Evolutionary conservation across 2,329 filamentous ascomycete genomes (phyloP).

Genomic region (Fusarium nanum): DNA sequence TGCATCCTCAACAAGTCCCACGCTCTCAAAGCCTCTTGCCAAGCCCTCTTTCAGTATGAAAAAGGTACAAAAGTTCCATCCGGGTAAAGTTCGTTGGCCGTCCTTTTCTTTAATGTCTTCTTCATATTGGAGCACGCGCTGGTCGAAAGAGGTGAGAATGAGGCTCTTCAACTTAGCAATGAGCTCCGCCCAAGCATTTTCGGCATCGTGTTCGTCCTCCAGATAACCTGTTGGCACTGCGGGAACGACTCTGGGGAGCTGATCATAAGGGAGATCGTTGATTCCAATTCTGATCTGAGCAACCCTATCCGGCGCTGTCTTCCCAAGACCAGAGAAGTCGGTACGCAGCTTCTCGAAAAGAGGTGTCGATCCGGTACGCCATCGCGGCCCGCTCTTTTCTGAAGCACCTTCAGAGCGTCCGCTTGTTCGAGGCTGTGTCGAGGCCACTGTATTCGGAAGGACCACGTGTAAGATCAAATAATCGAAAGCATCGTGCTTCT

Average conservation of each 20-base stretch:
- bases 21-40: conserved; percentile 93
- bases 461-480: conserved; percentile 96
- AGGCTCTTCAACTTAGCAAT: conserved; percentile 87
- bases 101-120: conserved; percentile 97
- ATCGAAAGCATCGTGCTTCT: conserved; percentile 96
- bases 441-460: conserved; percentile 83
- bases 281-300: conserved; percentile 85
- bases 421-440: conserved; percentile 78
- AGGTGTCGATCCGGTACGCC: conserved; percentile 82
- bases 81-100: conserved; percentile 83
- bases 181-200: conserved; percentile 85
- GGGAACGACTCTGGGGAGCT: conserved; percentile 71
- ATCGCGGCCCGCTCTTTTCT: conserved; percentile 80
- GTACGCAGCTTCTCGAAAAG: conserved; percentile 89
- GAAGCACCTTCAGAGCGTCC: conserved; percentile 65
- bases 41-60: conserved; percentile 97
- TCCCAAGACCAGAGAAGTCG: conserved; percentile 84
- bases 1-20: conserved; percentile 94
- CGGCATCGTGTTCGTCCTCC: conserved; percentile 81
- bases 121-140: conserved; percentile 92
- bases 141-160: conserved; percentile 90
- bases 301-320: conserved; percentile 79
- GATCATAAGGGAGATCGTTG: conserved; percentile 74
- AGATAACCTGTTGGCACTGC: conserved; percentile 72
- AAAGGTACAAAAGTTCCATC: conserved; percentile 99